These are phyloP conservation scores for Collariella sp. DNA, from an alignment of 495 filamentous ascomycete genomes.

Conservation along the genomic window DNA sequence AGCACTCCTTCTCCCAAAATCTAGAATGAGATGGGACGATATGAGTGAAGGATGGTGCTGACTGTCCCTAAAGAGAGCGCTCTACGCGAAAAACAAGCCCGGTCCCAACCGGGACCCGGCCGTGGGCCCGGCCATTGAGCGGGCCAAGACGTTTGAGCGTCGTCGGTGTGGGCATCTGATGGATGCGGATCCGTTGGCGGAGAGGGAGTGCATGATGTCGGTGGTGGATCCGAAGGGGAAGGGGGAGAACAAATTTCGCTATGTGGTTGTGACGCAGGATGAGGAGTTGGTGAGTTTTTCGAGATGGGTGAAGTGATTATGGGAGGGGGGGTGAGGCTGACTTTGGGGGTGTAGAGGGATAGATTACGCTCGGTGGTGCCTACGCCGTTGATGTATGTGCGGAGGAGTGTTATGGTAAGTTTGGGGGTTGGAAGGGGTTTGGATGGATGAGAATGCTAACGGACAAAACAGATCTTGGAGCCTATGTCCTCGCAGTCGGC, in stretches of 20 bases:
- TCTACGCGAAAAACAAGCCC: slow-evolving; percentile 50
- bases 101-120: slow-evolving; percentile 48
- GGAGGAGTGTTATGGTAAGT: slow-evolving; percentile 73
- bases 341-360: slow-evolving; percentile 15
- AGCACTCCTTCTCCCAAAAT: background rate
- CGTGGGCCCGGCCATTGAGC: slow-evolving; percentile 51
- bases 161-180: slow-evolving; percentile 84
- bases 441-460: background rate
- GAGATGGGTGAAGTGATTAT: no score
- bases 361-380: slow-evolving; percentile 27
- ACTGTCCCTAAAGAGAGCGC: slow-evolving; percentile 57
- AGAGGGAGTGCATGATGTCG: slow-evolving; percentile 66
- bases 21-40: background rate
- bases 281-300: slow-evolving; percentile 26
- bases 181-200: slow-evolving; percentile 64
- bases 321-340: background rate
- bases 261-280: slow-evolving; percentile 75
- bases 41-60: slow-evolving; percentile 41
- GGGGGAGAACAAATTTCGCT: slow-evolving; percentile 77
- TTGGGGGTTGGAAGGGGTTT: background rate
- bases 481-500: slow-evolving; percentile 64
- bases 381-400: slow-evolving; percentile 61
- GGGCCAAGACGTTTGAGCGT: slow-evolving; percentile 68
- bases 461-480: slow-evolving; percentile 47
- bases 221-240: slow-evolving; percentile 66